Evolutionary conservation across 2,329 filamentous ascomycete genomes (phyloP), one percentile per base, ranked within the genome.

Genomic region (Talaromyces sp.): DNA sequence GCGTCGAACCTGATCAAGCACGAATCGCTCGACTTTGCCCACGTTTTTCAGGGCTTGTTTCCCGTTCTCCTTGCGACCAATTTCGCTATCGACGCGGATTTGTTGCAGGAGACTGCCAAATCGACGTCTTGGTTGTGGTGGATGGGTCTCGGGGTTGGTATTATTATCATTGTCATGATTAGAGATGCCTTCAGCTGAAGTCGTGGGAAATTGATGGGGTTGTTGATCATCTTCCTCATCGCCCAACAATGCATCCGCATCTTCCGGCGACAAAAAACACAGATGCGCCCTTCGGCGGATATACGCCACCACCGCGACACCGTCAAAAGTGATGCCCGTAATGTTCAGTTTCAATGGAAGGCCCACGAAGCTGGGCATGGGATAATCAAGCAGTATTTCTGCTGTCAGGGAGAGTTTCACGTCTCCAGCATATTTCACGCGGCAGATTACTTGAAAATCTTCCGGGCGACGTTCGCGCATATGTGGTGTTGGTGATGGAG

Each of bases 41-140:
- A 99, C 94, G 76, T 99, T 99, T 83, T 97, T 98, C 66, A 99
- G 81, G 56, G 94, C 95, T 80, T 97, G 94, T 80, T 95, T 97
- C 31, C 92, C 92, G 66, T 90, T 89, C 72, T 96, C 93, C 69
- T 93, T 88, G 76, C 95, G 90, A 7, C 95, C 95, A 76, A 99
- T 99, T 79, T 99, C 95, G 76, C 94, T 98, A 78, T 99, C 95
- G 7, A 99, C 94, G 69, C 90, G 88, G 72, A 99, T 96, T 78
- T 98, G 92, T 76, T 96, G 92, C 64, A 99, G 79, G 65, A 98
- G 79, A 66, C 92, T 84, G 45, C 81, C 81, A 66, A 77, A 76
- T 33, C 65, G 65, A 8, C 65, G 43, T 50, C 33, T 37, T 47
- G 61, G 22, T 37, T 73, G 72, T 22, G 72, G 67, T 11, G 68